Evolutionary conservation across 352 stramenopile species (phyloP).

Genomic region (Elongisporangium anandrum): DNA sequence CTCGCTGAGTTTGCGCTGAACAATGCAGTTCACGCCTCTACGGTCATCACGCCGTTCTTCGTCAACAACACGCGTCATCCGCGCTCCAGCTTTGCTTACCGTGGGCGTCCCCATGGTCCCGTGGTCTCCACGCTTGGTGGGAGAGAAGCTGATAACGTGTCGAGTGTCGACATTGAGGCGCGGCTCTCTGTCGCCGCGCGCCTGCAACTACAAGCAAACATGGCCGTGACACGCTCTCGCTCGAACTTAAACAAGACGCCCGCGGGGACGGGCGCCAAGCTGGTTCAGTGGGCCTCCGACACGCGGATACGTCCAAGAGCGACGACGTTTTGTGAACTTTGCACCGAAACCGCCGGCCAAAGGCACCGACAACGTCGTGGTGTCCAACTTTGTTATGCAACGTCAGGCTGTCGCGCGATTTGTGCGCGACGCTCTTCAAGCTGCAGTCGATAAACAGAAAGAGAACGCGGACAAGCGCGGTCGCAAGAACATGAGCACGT

Average conservation of each 20-base stretch:
- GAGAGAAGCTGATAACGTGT: no score
- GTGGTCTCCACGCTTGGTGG: no score
- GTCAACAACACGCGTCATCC: conserved; percentile 3
- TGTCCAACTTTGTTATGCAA: conserved; percentile 3
- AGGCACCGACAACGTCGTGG: background rate
- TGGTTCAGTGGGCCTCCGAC: background rate
- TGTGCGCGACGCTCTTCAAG: conserved; percentile 4
- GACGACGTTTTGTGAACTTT: conserved; percentile 4
- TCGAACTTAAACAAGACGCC: background rate
- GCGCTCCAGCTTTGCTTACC: no score
- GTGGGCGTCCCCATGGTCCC: no score
- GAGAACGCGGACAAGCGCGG: conserved; percentile 6
- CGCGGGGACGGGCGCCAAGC: background rate
- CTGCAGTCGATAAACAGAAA: conserved; percentile 9
- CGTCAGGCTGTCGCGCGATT: conserved; percentile 2
- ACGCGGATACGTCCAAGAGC: background rate
- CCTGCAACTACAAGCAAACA: no score
- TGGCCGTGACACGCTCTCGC: no score
- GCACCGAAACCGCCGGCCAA: background rate
- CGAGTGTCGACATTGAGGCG: no score
- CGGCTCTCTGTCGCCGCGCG: no score
- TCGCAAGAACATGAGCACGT: conserved; percentile 5
- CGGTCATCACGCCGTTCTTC: conserved; percentile 15
- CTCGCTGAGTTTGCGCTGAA: conserved; percentile 19
- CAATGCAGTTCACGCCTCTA: conserved; percentile 15